A percentile compares a stretch with the other conserved stretches of the same genome.
Evolutionary conservation across 2,329 filamentous ascomycete genomes (phyloP).

Genomic region (Fusarium nelsonii): DNA sequence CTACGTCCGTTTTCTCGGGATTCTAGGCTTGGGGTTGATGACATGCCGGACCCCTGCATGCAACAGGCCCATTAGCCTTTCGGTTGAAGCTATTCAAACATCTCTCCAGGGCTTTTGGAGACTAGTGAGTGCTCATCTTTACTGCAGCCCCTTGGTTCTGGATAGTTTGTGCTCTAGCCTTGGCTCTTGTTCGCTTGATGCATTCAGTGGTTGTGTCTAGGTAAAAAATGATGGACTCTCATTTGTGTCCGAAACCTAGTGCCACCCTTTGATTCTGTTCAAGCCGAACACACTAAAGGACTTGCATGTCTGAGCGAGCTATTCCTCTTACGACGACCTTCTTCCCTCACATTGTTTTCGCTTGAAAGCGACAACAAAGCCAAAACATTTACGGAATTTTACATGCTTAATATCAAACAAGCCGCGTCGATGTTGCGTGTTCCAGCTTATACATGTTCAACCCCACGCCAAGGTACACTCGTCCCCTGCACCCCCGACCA

Average conservation of each 20-base stretch:
- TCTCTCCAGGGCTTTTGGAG: neutral
- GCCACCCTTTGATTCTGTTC: neutral
- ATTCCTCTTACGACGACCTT: slow-evolving; percentile 7
- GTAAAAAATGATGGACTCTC: neutral
- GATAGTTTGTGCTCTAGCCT: neutral
- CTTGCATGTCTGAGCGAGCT: neutral
- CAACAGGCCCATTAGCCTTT: slow-evolving; percentile 4
- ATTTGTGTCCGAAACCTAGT: neutral
- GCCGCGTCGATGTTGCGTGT: slow-evolving; percentile 14
- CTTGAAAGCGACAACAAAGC: slow-evolving; percentile 32
- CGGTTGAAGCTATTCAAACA: slow-evolving; percentile 4
- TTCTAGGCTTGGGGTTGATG: slow-evolving; percentile 27
- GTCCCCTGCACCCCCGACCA: slow-evolving; percentile 13
- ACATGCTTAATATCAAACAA: slow-evolving; percentile 18
- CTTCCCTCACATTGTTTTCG: slow-evolving; percentile 34
- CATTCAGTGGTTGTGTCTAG: neutral
- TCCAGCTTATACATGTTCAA: slow-evolving; percentile 11
- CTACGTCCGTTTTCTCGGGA: slow-evolving; percentile 21
- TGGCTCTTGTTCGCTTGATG: neutral
- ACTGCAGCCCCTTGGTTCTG: neutral
- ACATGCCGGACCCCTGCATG: slow-evolving; percentile 32
- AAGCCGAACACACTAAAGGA: slow-evolving; percentile 8
- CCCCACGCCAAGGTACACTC: slow-evolving; percentile 22
- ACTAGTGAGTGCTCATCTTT: slow-evolving; percentile 8
- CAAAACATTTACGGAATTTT: slow-evolving; percentile 23